phyloP scores from a whole-genome alignment of 805 yeast species.

The Priceomyces fermenticarens region DNA sequence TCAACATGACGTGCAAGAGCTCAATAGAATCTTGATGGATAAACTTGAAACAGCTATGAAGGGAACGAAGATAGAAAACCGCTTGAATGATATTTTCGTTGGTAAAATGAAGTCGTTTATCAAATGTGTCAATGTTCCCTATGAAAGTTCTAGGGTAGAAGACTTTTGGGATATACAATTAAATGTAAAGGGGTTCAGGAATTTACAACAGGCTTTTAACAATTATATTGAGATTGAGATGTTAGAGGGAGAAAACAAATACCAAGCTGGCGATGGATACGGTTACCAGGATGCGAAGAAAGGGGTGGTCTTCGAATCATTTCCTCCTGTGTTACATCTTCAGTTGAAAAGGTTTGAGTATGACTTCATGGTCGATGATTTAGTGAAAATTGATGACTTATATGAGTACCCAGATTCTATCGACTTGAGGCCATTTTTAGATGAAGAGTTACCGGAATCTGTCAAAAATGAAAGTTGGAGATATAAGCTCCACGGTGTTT shows the following conservation, averaged over 20 bases:
- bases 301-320: slow-evolving; percentile 86
- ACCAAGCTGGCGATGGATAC: slow-evolving; percentile 77
- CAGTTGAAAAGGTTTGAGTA: slow-evolving; percentile 94
- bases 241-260: slow-evolving; percentile 92
- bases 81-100: slow-evolving; percentile 76
- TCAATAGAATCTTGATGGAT: slow-evolving; percentile 94
- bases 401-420: slow-evolving; percentile 84
- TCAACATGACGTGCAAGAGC: slow-evolving; percentile 97
- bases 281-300: slow-evolving; percentile 96
- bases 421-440: slow-evolving; percentile 77
- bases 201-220: slow-evolving; percentile 71
- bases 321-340: slow-evolving; percentile 90
- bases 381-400: slow-evolving; percentile 88
- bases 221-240: slow-evolving; percentile 87
- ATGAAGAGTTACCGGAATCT: slow-evolving; percentile 45
- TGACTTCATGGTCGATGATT: slow-evolving; percentile 82
- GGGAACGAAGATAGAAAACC: slow-evolving; percentile 62
- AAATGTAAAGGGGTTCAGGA: slow-evolving; percentile 80
- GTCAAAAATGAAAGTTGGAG: slow-evolving; percentile 59
- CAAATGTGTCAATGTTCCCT: slow-evolving; percentile 88
- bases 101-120: slow-evolving; percentile 96
- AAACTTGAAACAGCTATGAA: slow-evolving; percentile 87
- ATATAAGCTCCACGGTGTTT: slow-evolving; percentile 86
- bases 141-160: slow-evolving; percentile 86
- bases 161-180: slow-evolving; percentile 98